phyloP scores from a whole-genome alignment of 495 filamentous ascomycete species.

The Choiromyces venosus region DNA sequence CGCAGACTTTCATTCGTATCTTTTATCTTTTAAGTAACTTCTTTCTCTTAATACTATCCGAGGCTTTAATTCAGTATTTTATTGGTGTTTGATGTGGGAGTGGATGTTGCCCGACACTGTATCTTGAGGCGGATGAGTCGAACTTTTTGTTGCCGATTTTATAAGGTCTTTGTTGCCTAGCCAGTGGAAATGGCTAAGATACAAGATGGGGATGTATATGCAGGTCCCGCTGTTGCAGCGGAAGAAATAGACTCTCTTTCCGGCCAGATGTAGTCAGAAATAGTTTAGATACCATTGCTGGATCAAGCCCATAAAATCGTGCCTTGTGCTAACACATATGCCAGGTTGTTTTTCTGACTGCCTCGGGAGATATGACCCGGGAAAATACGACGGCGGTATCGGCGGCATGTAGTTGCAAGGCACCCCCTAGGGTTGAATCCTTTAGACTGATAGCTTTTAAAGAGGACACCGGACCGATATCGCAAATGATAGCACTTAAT shows the following conservation, averaged over 20 bases:
- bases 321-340: constrained; percentile 12
- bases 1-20: not conserved
- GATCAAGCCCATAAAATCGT: constrained; percentile 15
- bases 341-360: not conserved
- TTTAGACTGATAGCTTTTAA: not conserved
- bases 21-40: not conserved
- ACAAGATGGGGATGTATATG: constrained; percentile 31
- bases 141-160: not conserved
- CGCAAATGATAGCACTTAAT: not conserved
- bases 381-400: not conserved
- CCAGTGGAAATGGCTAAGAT: not conserved
- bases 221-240: constrained; percentile 36
- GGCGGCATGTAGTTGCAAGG: not conserved
- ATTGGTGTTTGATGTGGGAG: not conserved
- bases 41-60: not conserved
- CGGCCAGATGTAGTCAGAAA: constrained; percentile 17
- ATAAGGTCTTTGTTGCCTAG: not conserved
- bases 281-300: constrained; percentile 12
- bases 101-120: not conserved
- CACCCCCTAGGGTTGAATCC: not conserved
- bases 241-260: constrained; percentile 26
- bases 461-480: not conserved
- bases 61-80: not conserved
- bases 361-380: not conserved
- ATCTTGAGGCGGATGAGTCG: not conserved